A percentile compares a stretch with the other conserved stretches of the same genome.
These are phyloP conservation scores for Trichoderma endophyticum DNA, from an alignment of 2,329 filamentous ascomycete species.

Conservation along the genomic window DNA sequence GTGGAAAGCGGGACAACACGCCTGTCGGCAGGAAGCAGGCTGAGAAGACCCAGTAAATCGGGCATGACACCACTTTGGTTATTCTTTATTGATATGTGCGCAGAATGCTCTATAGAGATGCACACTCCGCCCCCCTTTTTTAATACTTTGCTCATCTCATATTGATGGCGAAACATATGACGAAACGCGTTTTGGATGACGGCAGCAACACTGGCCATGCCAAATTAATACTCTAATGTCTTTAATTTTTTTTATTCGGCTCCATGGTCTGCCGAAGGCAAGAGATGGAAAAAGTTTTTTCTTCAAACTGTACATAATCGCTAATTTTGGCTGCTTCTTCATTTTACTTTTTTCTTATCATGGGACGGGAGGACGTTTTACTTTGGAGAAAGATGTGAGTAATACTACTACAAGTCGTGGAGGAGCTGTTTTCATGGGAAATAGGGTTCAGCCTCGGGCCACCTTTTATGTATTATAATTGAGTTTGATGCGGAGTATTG, in stretches of 20 bases:
- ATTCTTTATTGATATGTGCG: background rate
- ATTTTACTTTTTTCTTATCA: background rate
- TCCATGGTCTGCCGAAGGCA: background rate
- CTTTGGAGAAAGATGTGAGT: background rate
- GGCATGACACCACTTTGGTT: slow-evolving; percentile 5
- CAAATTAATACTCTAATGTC: slow-evolving; percentile 13
- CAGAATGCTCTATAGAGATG: background rate
- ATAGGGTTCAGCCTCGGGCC: background rate
- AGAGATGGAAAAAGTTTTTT: background rate
- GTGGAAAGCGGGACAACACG: slow-evolving; percentile 52
- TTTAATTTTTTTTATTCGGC: background rate
- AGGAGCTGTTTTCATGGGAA: background rate
- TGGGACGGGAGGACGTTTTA: background rate
- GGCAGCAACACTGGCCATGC: background rate
- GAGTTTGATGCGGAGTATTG: background rate
- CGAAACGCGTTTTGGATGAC: slow-evolving; percentile 18
- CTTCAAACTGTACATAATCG: background rate
- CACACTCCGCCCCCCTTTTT: background rate
- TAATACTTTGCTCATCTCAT: background rate
- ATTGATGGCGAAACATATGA: slow-evolving; percentile 3
- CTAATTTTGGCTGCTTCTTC: background rate
- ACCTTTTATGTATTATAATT: slow-evolving; percentile 12
- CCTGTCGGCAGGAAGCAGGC: slow-evolving; percentile 39
- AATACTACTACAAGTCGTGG: background rate
- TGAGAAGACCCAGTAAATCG: slow-evolving; percentile 26